A percentile compares a stretch with the other conserved stretches of the same genome.
Evolutionary conservation across 805 yeast genomes (phyloP).

Genomic region (Lipomyces mesembrius): DNA sequence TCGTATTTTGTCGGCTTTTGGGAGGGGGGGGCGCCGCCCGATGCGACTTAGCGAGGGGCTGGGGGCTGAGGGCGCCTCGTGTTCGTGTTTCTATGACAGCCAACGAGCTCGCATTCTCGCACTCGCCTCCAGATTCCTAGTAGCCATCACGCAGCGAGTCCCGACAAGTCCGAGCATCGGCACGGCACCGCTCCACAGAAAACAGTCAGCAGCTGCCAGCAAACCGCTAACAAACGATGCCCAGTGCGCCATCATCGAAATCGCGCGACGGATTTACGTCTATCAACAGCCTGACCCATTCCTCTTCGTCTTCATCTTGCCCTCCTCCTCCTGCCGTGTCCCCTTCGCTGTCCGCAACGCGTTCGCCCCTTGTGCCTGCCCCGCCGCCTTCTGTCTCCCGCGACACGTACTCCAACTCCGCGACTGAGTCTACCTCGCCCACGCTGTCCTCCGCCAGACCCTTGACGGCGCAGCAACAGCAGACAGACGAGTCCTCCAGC

Average conservation of each 20-base stretch:
- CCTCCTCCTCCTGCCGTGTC: neutral
- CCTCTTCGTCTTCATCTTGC: neutral
- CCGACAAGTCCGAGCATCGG: neutral
- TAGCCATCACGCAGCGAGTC: slow-evolving; percentile 3
- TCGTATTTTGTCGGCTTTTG: too few species aligned
- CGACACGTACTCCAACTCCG: neutral
- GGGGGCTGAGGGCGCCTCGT: neutral
- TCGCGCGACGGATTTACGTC: slow-evolving; percentile 7
- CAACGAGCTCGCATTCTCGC: neutral
- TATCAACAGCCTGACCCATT: neutral
- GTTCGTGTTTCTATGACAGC: neutral
- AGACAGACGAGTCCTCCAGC: neutral
- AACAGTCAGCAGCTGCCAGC: neutral
- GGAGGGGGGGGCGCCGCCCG: too few species aligned
- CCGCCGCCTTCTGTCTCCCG: slow-evolving; percentile 16
- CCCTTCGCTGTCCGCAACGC: slow-evolving; percentile 18
- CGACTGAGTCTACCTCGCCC: neutral
- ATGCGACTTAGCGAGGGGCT: neutral
- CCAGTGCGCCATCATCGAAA: neutral
- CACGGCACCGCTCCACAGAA: neutral
- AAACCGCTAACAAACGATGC: neutral
- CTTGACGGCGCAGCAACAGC: slow-evolving; percentile 7
- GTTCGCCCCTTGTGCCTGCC: slow-evolving; percentile 19
- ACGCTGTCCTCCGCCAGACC: slow-evolving; percentile 6
- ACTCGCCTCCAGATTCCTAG: neutral